These are phyloP conservation scores for Xylaria digitata DNA, from an alignment of 2,329 filamentous ascomycete genomes.

Conservation along the genomic window DNA sequence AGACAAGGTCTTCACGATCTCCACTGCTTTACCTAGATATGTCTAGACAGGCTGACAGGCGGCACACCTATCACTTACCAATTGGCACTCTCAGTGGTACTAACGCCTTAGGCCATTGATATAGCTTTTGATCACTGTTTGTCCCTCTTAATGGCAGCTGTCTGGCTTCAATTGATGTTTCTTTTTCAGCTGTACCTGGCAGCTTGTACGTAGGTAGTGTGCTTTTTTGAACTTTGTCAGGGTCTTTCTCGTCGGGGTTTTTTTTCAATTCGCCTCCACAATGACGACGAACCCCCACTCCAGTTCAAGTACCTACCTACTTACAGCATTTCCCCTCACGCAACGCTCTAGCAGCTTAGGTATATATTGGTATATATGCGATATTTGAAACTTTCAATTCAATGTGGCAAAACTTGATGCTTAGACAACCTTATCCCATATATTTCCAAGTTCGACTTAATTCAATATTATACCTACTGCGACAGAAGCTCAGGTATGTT, in stretches of 20 bases:
- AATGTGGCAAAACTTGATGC: background rate
- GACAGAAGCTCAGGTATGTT: no score
- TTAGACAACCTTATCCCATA: no score
- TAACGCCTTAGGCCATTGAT: background rate
- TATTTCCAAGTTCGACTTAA: no score
- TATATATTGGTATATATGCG: slow-evolving; percentile 15
- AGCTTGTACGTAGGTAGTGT: no score
- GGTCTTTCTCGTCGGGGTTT: no score
- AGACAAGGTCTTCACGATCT: slow-evolving; percentile 31
- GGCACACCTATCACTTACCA: background rate
- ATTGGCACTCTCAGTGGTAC: background rate
- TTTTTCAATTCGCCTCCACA: slow-evolving; percentile 8
- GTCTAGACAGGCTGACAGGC: background rate
- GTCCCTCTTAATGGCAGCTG: background rate
- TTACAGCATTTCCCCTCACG: background rate
- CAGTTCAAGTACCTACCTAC: background rate
- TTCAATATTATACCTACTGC: no score
- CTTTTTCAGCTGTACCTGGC: background rate
- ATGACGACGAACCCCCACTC: slow-evolving; percentile 20
- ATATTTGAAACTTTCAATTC: background rate
- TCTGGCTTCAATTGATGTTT: background rate
- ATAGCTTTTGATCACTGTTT: background rate
- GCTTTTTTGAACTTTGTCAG: background rate
- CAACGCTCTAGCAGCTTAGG: background rate
- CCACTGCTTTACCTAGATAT: slow-evolving; percentile 22